phyloP scores from a whole-genome alignment of 2,329 filamentous ascomycete genomes.

The Coniochaeta ligniaria region DNA sequence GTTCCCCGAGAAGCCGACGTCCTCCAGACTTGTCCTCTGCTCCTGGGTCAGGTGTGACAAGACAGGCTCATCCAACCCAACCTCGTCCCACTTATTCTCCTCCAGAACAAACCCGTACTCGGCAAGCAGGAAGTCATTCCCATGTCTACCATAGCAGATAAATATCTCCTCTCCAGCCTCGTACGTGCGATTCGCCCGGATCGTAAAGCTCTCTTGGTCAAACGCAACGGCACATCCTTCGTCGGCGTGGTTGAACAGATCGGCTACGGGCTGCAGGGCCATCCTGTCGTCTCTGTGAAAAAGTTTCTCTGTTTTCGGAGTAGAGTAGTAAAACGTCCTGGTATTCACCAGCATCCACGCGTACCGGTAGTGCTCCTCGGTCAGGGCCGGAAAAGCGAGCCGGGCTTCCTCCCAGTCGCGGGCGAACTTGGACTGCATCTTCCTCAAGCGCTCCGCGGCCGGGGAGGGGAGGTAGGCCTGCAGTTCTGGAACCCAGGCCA shows the following conservation, averaged over 20 bases:
- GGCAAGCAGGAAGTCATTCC: conserved; percentile 64
- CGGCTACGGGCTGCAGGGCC: conserved; percentile 63
- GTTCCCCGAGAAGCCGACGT: conserved; percentile 38
- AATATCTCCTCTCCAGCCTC: conserved; percentile 56
- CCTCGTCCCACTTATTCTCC: conserved; percentile 41
- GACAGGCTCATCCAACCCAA: conserved; percentile 35
- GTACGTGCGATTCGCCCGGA: conserved; percentile 44
- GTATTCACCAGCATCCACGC: conserved; percentile 54
- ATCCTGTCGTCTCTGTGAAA: conserved; percentile 49
- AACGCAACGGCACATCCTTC: conserved; percentile 44
- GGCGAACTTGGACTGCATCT: conserved; percentile 40
- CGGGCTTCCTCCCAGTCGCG: conserved; percentile 30
- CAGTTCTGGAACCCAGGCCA: conserved; percentile 39
- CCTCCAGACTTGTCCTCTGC: conserved; percentile 32
- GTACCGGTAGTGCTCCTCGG: conserved; percentile 32
- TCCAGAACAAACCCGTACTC: conserved; percentile 52
- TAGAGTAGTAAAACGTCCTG: conserved; percentile 52
- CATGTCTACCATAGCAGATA: conserved; percentile 62
- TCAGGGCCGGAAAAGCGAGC: conserved; percentile 19
- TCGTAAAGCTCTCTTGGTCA: conserved; percentile 42
- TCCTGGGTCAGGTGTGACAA: conserved; percentile 23
- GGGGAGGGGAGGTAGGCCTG: conserved; percentile 37
- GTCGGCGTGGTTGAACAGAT: conserved; percentile 57
- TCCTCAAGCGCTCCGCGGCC: conserved; percentile 36
- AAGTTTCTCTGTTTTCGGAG: conserved; percentile 33